These are phyloP conservation scores for Colletotrichum cuscutae DNA, from an alignment of 2,329 filamentous ascomycete species.

Conservation along the genomic window DNA sequence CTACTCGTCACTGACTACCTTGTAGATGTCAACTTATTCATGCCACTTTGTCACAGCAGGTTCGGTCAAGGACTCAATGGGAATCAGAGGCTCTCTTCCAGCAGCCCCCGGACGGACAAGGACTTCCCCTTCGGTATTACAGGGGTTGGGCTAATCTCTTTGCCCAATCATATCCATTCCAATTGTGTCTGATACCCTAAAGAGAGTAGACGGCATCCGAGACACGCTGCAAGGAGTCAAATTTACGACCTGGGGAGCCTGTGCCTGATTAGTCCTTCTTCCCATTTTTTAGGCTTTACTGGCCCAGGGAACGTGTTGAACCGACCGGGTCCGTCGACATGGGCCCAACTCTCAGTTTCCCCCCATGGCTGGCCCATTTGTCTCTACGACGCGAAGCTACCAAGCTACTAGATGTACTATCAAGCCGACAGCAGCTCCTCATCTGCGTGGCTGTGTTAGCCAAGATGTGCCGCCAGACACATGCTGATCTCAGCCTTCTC, in stretches of 20 bases:
- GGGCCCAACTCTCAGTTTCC: slow-evolving; percentile 10
- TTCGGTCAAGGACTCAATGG: neutral
- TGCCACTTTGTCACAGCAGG: neutral
- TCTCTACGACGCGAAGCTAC: neutral
- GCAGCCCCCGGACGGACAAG: slow-evolving; percentile 7
- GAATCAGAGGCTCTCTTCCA: neutral
- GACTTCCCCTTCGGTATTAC: neutral
- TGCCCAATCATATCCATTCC: slow-evolving; percentile 20
- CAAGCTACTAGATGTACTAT: slow-evolving; percentile 4
- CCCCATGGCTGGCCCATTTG: neutral
- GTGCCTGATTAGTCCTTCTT: slow-evolving; percentile 14
- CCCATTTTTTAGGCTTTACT: slow-evolving; percentile 33
- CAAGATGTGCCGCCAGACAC: slow-evolving; percentile 13
- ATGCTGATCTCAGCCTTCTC: slow-evolving; percentile 14
- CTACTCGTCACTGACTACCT: neutral
- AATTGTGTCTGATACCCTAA: slow-evolving; percentile 15
- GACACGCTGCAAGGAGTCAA: slow-evolving; percentile 17
- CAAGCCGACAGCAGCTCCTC: slow-evolving; percentile 18
- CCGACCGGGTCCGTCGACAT: slow-evolving; percentile 31
- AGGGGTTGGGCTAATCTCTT: neutral
- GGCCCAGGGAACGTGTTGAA: slow-evolving; percentile 28
- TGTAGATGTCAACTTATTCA: neutral
- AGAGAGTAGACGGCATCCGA: slow-evolving; percentile 19
- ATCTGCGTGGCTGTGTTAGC: slow-evolving; percentile 28
- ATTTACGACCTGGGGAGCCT: slow-evolving; percentile 14